A percentile compares a stretch with the other conserved stretches of the same genome.
phyloP scores from a whole-genome alignment of 148 eudicot species.

The Amaranthus cruentus region DNA sequence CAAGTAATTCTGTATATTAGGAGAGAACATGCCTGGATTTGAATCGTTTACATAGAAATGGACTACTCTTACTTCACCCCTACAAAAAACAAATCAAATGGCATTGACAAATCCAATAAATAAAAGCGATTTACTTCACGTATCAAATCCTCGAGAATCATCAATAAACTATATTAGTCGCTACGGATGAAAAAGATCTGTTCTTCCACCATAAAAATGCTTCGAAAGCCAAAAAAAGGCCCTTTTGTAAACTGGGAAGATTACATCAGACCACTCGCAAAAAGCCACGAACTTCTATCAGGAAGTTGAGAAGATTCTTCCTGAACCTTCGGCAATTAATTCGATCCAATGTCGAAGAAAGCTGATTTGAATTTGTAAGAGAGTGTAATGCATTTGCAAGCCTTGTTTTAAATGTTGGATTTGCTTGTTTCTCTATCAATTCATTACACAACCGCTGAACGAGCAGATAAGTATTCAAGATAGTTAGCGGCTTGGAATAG shows the following conservation, averaged over 20 bases:
- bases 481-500: not conserved
- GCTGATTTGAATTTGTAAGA: constrained; percentile 61
- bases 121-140: too few relatives aligned
- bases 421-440: constrained; percentile 68
- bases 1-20: too few relatives aligned
- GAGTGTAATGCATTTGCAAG: constrained; percentile 71
- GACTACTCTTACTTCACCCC: too few relatives aligned
- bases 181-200: not conserved
- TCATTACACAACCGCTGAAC: constrained; percentile 68
- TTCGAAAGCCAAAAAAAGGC: not conserved
- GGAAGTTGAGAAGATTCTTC: constrained; percentile 70
- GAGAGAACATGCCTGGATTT: too few relatives aligned
- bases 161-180: too few relatives aligned
- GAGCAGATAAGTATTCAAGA: not conserved
- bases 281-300: constrained; percentile 85
- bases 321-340: constrained; percentile 78
- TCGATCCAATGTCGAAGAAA: constrained; percentile 71
- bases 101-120: too few relatives aligned
- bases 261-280: constrained; percentile 57
- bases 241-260: not conserved
- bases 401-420: constrained; percentile 54
- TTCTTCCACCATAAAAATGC: not conserved
- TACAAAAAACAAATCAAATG: too few relatives aligned
- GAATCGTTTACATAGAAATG: too few relatives aligned
- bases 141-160: too few relatives aligned